Evolutionary conservation across 192 early-diverging fungal genomes (phyloP).

Genomic region (Linnemannia zychae): DNA sequence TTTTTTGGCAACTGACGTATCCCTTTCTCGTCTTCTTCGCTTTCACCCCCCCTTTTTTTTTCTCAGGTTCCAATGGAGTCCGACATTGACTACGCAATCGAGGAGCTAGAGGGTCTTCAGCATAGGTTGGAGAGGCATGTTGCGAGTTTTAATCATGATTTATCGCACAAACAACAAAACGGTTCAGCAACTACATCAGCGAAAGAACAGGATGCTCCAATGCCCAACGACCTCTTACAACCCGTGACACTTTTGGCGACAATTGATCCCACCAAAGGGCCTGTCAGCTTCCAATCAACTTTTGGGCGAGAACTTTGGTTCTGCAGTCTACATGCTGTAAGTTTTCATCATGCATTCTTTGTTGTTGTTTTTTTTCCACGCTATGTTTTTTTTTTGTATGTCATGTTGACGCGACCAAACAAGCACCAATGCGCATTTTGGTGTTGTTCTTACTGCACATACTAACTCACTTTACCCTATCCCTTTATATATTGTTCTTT

Average conservation of each 20-base stretch:
- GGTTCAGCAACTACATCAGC: background rate
- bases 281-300: slow-evolving; percentile 53
- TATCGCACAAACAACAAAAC: background rate
- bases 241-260: slow-evolving; percentile 57
- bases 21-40: background rate
- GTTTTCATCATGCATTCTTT: background rate
- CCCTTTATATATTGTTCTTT: background rate
- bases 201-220: background rate
- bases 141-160: background rate
- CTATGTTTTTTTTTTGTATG: background rate
- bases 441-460: background rate
- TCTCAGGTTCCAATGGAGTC: slow-evolving; percentile 61
- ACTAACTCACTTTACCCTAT: background rate
- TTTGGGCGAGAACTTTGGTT: slow-evolving; percentile 72
- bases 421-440: background rate
- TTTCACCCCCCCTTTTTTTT: background rate
- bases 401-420: background rate
- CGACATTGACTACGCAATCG: slow-evolving; percentile 52
- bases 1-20: background rate
- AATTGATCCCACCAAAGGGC: slow-evolving; percentile 51
- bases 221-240: slow-evolving; percentile 17
- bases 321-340: slow-evolving; percentile 72
- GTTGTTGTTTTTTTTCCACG: background rate
- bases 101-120: slow-evolving; percentile 41
- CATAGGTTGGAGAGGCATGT: slow-evolving; percentile 16